Base-by-base conservation (phyloP, 1,139 yeast species). In the Nakaseomyces uthaithaninus region DNA sequence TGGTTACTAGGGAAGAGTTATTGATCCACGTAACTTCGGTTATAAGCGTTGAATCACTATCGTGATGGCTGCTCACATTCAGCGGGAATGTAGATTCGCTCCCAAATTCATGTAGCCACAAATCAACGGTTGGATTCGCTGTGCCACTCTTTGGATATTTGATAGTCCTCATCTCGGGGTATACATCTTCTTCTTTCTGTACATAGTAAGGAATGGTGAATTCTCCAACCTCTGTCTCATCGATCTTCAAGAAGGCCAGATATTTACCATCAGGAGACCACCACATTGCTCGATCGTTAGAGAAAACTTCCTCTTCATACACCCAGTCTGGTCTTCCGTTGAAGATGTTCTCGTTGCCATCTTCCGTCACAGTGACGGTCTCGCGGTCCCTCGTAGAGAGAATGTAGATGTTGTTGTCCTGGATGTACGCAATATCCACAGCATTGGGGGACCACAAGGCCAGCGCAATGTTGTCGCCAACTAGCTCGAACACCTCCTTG, bases 271-370 rank as follows among this genome's bases (percentile, higher is more conserved):
- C 71, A 2, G 86, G 84, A 14, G 93, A 75, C 96, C 96, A 91
- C 95, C 96, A 91, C 22, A 86, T 55, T 9, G 94, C 78, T 35
- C 67, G 67, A 49, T 82, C 85, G 10, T 70, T 69, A 3, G 74
- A 74, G 30, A 80, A 65, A 1, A 91, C 87, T 58, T 93, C 98
- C 55, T 91, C 99, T 60, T 91, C 98, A 55, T 91, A 91, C 1
- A 91, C 91, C 98, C 98, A 91, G 54, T 91, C 98, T 0, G 97
- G 89, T 47, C 80, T 82, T 3, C 97, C 99, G 55, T 93, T 87
- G 60, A 83, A 83, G n/a, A 86, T 67, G 40, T 71, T 65, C 0
- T 66, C 64, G 20, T 81, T 75, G 0, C 97, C 97, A 51, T 79
- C 87, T 12, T 54, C 50, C 60, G 70, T 58, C 1, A 59, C 47